Base-by-base conservation (phyloP, 768 basidiomycete genomes). In the Rhizopogon vulgaris region DNA sequence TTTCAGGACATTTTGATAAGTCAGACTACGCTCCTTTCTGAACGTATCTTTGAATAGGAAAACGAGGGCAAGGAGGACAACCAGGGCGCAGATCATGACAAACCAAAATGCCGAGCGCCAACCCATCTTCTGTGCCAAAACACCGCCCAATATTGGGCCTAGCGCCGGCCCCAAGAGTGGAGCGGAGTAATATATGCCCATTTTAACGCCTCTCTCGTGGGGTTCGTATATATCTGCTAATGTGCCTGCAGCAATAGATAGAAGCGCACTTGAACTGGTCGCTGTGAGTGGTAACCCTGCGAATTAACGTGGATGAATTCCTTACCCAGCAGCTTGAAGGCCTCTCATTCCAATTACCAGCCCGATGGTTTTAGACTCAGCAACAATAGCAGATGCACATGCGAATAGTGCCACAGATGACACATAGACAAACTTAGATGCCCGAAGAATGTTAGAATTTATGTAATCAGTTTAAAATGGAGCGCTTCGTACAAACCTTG, bases 21-120 rank as follows among this genome's bases (percentile, higher is more conserved):
- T 78, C 9, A 86, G 67, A 48, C 88, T 91, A 38, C 91, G 82
- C 60, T 91, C 87, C 52, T 76, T 73, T 14, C 90, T 77, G 69
- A 86, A 92, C 0, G 88, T 89, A 62, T 94, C 89, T 51, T 77
- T 78, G 70, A 90, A 87, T 63, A 83, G 70, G 7, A 82, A 59
- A 27, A 85, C 49, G 63, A 87, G 85, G 15, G 72, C 64, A 37
- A 83, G 18, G 52, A 78, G 71, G 43, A 74, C 77, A 17, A 73
- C 34, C 1, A 81, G 81, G 3, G 77, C 76, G 49, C 84, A 73
- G 27, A 83, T 82, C 2, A 80, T 71, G 36, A 90, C 74, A 64
- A 91, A 89, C 79, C 86, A 92, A 66, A 93, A 89, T 0, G 85
- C 80, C 4, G 83, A 80, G 30, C 90, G 77, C 91, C 91, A 94